phyloP scores from a whole-genome alignment of 2,329 filamentous ascomycete species.

The Myriosclerotinia scirpicola region DNA sequence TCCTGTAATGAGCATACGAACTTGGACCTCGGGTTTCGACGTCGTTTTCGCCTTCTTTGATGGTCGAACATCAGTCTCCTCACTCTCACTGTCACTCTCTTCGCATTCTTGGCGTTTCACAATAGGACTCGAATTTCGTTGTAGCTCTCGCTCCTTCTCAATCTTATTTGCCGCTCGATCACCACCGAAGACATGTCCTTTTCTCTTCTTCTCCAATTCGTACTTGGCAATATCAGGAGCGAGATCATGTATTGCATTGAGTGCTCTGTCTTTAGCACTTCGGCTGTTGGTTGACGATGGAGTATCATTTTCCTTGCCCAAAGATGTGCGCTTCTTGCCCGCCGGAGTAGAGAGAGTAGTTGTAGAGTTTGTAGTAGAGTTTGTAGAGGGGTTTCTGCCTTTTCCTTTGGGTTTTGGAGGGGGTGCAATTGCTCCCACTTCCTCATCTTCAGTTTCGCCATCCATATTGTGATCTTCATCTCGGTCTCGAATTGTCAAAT shows the following conservation, averaged over 20 bases:
- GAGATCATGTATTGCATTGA: slow-evolving; percentile 72
- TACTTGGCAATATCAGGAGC: slow-evolving; percentile 86
- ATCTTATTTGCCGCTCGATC: slow-evolving; percentile 60
- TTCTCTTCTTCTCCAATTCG: slow-evolving; percentile 88
- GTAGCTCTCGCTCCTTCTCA: slow-evolving; percentile 49
- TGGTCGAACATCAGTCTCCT: slow-evolving; percentile 50
- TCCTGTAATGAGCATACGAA: slow-evolving; percentile 79
- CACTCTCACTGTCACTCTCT: slow-evolving; percentile 44
- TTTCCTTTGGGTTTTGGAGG: slow-evolving; percentile 21
- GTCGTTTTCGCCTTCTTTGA: slow-evolving; percentile 58
- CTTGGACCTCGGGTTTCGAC: slow-evolving; percentile 64
- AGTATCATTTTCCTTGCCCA: slow-evolving; percentile 80
- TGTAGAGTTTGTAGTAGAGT: background rate
- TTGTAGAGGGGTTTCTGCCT: slow-evolving; percentile 22
- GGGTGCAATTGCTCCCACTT: slow-evolving; percentile 31
- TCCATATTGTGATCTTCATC: slow-evolving; percentile 42
- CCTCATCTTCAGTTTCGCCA: slow-evolving; percentile 20
- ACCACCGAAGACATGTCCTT: slow-evolving; percentile 58
- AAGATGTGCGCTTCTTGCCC: slow-evolving; percentile 48
- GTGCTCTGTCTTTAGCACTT: slow-evolving; percentile 83
- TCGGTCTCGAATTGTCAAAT: slow-evolving; percentile 39
- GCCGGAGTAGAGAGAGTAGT: slow-evolving; percentile 50
- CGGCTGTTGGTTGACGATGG: slow-evolving; percentile 75
- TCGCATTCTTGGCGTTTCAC: slow-evolving; percentile 40
- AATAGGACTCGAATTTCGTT: slow-evolving; percentile 44